Conservation (phyloP, 352 stramenopile species). For the Nothophytophthora sp. region DNA sequence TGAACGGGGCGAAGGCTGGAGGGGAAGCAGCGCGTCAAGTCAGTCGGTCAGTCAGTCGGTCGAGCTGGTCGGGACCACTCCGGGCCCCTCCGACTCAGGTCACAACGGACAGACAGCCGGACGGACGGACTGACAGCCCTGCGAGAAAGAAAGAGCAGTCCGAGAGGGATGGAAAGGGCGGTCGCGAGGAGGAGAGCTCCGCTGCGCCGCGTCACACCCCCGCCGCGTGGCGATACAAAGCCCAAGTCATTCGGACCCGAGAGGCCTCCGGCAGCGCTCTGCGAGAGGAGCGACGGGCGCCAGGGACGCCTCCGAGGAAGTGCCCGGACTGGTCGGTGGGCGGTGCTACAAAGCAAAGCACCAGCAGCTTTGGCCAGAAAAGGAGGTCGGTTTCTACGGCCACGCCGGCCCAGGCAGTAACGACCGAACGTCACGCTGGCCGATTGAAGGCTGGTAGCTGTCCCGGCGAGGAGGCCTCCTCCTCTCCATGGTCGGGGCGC, state of each 20-base stretch:
- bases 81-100: conserved; percentile 28
- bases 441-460: too few species aligned
- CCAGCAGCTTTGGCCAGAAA: not conserved
- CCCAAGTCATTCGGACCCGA: too few species aligned
- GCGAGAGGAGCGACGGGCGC: not conserved
- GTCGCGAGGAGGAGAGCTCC: too few species aligned
- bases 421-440: conserved; percentile 12
- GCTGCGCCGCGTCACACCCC: conserved; percentile 27
- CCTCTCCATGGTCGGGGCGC: conserved; percentile 17
- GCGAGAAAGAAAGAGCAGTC: conserved; percentile 18
- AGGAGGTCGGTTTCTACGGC: not conserved
- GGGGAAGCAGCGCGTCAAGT: too few species aligned
- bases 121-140: conserved; percentile 17
- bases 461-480: too few species aligned
- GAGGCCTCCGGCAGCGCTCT: conserved; percentile 20
- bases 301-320: not conserved
- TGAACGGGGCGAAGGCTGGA: conserved; percentile 32
- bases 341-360: too few species aligned
- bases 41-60: conserved; percentile 40
- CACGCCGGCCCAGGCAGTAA: not conserved
- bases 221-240: conserved; percentile 19
- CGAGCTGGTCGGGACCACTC: conserved; percentile 27
- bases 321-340: not conserved
- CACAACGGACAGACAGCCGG: conserved; percentile 21
- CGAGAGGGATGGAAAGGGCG: conserved; percentile 11